A percentile compares a stretch with the other conserved stretches of the same genome.
phyloP scores from a whole-genome alignment of 2,329 filamentous ascomycete species.

The Calonectria hongkongensis region DNA sequence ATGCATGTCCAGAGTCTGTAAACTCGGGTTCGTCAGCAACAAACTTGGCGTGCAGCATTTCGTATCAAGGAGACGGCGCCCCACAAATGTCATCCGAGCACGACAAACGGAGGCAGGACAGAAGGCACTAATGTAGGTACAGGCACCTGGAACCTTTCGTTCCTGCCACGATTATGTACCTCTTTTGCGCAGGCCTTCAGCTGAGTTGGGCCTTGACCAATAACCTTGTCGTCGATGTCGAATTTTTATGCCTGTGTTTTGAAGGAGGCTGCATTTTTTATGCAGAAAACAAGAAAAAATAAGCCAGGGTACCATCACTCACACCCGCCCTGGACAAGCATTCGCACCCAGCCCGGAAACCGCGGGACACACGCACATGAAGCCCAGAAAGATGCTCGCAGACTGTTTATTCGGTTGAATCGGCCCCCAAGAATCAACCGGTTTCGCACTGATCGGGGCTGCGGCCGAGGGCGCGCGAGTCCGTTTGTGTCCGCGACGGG shows the following conservation, averaged over 20 bases:
- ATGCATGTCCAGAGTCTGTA: slow-evolving; percentile 20
- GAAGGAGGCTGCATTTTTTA: background rate
- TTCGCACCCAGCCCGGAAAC: slow-evolving; percentile 36
- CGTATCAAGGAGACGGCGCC: slow-evolving; percentile 48
- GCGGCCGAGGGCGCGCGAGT: background rate
- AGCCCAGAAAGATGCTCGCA: slow-evolving; percentile 2
- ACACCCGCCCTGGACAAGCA: slow-evolving; percentile 18
- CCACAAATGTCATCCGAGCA: slow-evolving; percentile 47
- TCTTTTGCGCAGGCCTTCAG: background rate
- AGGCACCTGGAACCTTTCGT: slow-evolving; percentile 36
- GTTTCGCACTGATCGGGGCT: background rate
- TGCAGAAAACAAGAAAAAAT: background rate
- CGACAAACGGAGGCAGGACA: slow-evolving; percentile 38
- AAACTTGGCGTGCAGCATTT: slow-evolving; percentile 43
- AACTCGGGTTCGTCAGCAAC: background rate
- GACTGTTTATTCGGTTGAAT: slow-evolving; percentile 7
- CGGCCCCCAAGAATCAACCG: slow-evolving; percentile 10
- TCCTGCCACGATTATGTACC: slow-evolving; percentile 21
- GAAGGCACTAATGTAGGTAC: slow-evolving; percentile 50
- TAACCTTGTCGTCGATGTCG: slow-evolving; percentile 30
- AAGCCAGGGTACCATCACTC: background rate
- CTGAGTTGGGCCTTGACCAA: slow-evolving; percentile 1
- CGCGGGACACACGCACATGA: slow-evolving; percentile 29
- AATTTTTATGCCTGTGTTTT: slow-evolving; percentile 26
- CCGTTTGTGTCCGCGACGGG: background rate